Base-by-base conservation (phyloP, 306 rosid genomes). In the Vicia villosa region DNA sequence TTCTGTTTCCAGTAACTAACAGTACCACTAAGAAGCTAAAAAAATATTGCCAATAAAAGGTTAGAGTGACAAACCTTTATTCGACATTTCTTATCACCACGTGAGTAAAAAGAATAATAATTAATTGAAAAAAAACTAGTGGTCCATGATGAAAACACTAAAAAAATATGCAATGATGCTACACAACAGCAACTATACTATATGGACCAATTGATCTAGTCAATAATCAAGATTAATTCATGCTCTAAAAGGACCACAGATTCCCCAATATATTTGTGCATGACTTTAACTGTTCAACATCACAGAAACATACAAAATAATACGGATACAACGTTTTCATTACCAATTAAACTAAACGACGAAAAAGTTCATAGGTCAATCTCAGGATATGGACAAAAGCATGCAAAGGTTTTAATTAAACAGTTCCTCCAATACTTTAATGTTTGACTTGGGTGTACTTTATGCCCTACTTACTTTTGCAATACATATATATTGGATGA, bases 321-420 rank as follows among this genome's bases (percentile, higher is more conserved):
- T 17, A 41, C 6, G 42, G 19, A 59, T 26, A 42, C 73, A 61
- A 67, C 17, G 49, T 57, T 68, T 58, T 71, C 10, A 47, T 22
- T 60, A 41, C 19, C 12, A 67, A 54, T 68, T 74, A 47, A 63
- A 76, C 79, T 74, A 57, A 60, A 30, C 41, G 50, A 68, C 26
- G 64, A 73, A 83, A 76, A 63, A 65, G 89, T 74, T 86, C 69
- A 60, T 11, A 64, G 54, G 91, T 84, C 89, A 72, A 72, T 74
- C 79, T 76, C 80, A 73, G 24, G 26, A 6, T 32, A 26, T 63
- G 72, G 67, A 81, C 59, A 60, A 28, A 75, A 34, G 54, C 40
- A 16, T 30, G 13, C 59, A 15, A 28, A 57, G 75, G 42, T 37
- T 74, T 51, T 9, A 51, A 51, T 64, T 45, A 11, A 80, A 69